Percentiles rank a stretch among this genome's conserved stretches.
Conservation (phyloP, 2,329 filamentous ascomycete genomes). For the Fusarium sp. region DNA sequence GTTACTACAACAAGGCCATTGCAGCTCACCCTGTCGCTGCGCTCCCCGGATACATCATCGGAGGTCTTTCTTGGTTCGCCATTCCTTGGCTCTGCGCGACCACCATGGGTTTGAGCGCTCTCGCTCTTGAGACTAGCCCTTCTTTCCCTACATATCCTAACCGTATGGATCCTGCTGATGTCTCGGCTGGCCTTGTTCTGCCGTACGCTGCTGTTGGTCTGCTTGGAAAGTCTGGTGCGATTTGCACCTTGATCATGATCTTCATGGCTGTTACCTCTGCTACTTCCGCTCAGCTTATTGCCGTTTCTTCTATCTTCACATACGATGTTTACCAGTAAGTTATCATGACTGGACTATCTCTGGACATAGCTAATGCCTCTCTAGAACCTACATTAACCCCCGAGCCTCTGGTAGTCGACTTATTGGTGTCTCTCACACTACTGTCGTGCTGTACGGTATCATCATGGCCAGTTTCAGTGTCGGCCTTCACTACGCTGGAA, state of each 20-base stretch:
- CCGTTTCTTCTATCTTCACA: conserved; percentile 81
- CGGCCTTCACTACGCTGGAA: conserved; percentile 77
- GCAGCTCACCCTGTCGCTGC: conserved; percentile 87
- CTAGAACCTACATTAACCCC: conserved; percentile 70
- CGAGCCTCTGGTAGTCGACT: conserved; percentile 77
- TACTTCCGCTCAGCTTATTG: conserved; percentile 84
- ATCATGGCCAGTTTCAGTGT: conserved; percentile 83
- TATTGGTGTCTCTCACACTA: conserved; percentile 81
- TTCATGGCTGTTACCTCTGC: conserved; percentile 80
- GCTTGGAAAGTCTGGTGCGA: conserved; percentile 60
- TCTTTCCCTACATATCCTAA: conserved; percentile 62
- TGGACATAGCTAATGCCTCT: not conserved
- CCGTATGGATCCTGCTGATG: conserved; percentile 62
- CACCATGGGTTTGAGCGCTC: conserved; percentile 84
- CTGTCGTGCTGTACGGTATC: conserved; percentile 76
- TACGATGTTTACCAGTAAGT: conserved; percentile 34
- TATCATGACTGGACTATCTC: accelerated
- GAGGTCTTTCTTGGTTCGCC: conserved; percentile 89
- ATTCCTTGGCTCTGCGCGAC: conserved; percentile 92
- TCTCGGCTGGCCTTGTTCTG: conserved; percentile 84
- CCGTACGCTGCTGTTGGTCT: conserved; percentile 87
- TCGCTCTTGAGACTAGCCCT: conserved; percentile 73
- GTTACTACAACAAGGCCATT: conserved; percentile 95
- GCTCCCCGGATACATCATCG: conserved; percentile 87
- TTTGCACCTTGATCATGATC: conserved; percentile 43